Conservation (phyloP, 2,329 filamentous ascomycete species). For the Calonectria naviculata region DNA sequence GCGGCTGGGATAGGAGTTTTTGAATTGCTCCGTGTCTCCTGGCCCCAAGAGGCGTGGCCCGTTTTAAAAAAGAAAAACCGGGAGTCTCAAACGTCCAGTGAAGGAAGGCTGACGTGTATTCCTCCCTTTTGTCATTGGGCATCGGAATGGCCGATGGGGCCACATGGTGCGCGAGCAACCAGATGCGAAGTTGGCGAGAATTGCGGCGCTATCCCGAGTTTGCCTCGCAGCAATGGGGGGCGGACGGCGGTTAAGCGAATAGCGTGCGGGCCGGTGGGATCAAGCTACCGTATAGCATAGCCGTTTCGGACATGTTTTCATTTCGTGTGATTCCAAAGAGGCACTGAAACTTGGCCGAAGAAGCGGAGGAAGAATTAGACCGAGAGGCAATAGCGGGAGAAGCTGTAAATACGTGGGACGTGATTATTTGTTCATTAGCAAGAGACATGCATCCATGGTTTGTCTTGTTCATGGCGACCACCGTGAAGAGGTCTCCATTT, state of each 20-base stretch:
- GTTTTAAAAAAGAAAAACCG: neutral
- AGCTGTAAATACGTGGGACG: neutral
- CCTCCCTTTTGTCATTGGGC: neutral
- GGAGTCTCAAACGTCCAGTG: neutral
- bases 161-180: neutral
- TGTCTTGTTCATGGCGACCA: neutral
- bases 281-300: neutral
- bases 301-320: neutral
- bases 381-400: neutral
- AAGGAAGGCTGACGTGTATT: neutral
- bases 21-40: neutral
- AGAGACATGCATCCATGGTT: neutral
- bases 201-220: neutral
- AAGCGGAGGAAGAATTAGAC: conserved; percentile 6
- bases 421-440: neutral
- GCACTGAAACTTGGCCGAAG: neutral
- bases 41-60: neutral
- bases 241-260: neutral
- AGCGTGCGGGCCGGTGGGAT: neutral
- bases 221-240: neutral
- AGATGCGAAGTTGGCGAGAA: neutral
- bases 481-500: neutral
- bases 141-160: neutral
- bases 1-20: neutral
- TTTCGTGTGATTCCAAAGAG: neutral